Evolutionary conservation across 768 basidiomycete genomes (phyloP).

Genomic region (Tulasnella sp.): DNA sequence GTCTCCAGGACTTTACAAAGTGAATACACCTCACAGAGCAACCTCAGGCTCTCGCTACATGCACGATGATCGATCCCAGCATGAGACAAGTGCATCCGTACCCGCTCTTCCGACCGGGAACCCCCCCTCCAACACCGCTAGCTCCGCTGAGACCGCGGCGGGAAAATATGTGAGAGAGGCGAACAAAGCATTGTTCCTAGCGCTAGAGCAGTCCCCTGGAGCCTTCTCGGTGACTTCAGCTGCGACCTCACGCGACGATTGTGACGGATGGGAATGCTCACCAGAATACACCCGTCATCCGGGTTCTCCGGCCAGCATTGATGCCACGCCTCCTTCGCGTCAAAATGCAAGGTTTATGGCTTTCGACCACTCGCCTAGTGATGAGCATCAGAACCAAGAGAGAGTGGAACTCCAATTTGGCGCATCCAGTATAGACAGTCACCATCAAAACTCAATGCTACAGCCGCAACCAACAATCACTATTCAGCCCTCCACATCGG

Average conservation of each 20-base stretch:
- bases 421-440: too few relatives aligned
- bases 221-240: not conserved
- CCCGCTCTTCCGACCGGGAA: not conserved
- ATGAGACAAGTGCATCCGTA: not conserved
- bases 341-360: not conserved
- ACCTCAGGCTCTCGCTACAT: not conserved
- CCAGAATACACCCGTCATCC: not conserved
- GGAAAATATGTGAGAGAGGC: not conserved
- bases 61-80: not conserved
- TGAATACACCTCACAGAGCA: not conserved
- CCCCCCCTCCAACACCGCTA: not conserved
- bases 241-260: not conserved
- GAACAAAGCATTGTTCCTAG: not conserved
- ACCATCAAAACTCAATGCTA: not conserved
- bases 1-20: not conserved
- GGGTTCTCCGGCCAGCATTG: not conserved
- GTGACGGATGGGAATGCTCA: not conserved
- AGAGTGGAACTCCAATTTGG: too few relatives aligned
- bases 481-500: conserved; percentile 13
- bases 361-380: not conserved
- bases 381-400: too few relatives aligned
- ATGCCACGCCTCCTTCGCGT: not conserved
- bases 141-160: not conserved
- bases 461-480: not conserved
- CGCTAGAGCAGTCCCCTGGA: not conserved